A percentile compares a stretch with the other conserved stretches of the same genome.
Evolutionary conservation across 768 basidiomycete genomes (phyloP).

Genomic region (Hortiboletus flavorubellus): DNA sequence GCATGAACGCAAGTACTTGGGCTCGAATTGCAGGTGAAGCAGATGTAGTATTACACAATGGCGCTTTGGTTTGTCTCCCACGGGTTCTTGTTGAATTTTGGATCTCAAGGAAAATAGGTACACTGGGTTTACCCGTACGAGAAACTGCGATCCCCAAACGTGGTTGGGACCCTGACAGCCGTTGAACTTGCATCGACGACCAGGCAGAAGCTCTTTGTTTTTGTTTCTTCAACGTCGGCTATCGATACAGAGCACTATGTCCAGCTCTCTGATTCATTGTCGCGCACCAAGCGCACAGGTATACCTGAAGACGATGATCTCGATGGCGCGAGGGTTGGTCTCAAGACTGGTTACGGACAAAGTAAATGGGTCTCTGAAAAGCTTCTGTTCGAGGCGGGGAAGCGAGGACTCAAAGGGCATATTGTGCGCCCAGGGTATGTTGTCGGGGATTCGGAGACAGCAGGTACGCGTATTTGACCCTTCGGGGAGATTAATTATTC

Average conservation of each 20-base stretch:
- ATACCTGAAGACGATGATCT: conserved; percentile 87
- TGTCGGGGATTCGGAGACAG: conserved; percentile 85
- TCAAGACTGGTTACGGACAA: conserved; percentile 95
- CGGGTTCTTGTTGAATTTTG: not conserved
- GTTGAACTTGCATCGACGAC: conserved; percentile 72
- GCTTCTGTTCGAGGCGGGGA: conserved; percentile 86
- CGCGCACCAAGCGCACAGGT: conserved; percentile 50
- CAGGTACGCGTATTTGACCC: conserved; percentile 50
- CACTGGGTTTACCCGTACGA: conserved; percentile 99
- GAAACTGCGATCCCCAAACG: conserved; percentile 87
- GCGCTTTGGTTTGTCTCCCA: conserved; percentile 78
- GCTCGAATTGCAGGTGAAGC: conserved; percentile 60
- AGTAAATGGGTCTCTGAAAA: conserved; percentile 99
- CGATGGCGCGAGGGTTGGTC: conserved; percentile 68
- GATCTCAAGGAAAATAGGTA: conserved; percentile 49
- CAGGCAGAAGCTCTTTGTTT: conserved; percentile 78
- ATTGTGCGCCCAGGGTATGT: conserved; percentile 95
- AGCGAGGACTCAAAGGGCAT: conserved; percentile 77
- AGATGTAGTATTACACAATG: conserved; percentile 90
- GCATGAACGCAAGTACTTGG: conserved; percentile 66
- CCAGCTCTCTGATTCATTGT: conserved; percentile 70
- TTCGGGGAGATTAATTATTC: not conserved
- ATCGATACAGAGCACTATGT: conserved; percentile 92
- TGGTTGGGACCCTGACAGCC: conserved; percentile 84
- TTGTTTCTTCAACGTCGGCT: conserved; percentile 95